These are phyloP conservation scores for Rhizopus microsporus DNA, from an alignment of 371 early-diverging fungal genomes.

Conservation along the genomic window DNA sequence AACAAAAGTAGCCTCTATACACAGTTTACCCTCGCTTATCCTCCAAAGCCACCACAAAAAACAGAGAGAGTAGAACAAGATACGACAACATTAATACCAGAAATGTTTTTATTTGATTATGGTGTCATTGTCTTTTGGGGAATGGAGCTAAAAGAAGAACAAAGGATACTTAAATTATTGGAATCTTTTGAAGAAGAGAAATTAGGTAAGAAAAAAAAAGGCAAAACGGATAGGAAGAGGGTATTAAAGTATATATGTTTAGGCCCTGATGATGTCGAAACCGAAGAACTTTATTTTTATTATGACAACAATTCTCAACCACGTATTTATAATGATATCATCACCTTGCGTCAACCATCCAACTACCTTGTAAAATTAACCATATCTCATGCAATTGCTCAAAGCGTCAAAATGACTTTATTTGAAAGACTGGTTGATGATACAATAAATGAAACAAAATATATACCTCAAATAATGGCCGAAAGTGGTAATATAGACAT, in stretches of 20 bases:
- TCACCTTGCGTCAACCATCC: constrained; percentile 52
- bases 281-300: constrained; percentile 90
- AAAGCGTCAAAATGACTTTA: constrained; percentile 81
- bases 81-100: constrained; percentile 35
- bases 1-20: constrained; percentile 37
- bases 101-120: constrained; percentile 89
- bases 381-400: constrained; percentile 86
- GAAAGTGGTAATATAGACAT: constrained; percentile 79
- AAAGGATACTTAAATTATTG: constrained; percentile 68
- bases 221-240: background rate
- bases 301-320: constrained; percentile 76
- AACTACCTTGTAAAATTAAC: constrained; percentile 67
- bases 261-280: constrained; percentile 74
- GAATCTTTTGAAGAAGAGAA: constrained; percentile 71
- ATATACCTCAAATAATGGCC: constrained; percentile 83
- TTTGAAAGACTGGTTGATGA: constrained; percentile 83
- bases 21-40: constrained; percentile 47
- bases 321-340: constrained; percentile 62
- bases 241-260: constrained; percentile 6
- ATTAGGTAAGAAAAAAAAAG: constrained; percentile 18
- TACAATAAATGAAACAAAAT: constrained; percentile 84
- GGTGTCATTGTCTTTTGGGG: constrained; percentile 97
- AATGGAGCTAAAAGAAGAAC: constrained; percentile 83
- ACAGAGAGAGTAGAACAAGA: background rate
- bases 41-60: constrained; percentile 32